Evolutionary conservation across 495 filamentous ascomycete genomes (phyloP).

Genomic region (Annulohypoxylon bovei): DNA sequence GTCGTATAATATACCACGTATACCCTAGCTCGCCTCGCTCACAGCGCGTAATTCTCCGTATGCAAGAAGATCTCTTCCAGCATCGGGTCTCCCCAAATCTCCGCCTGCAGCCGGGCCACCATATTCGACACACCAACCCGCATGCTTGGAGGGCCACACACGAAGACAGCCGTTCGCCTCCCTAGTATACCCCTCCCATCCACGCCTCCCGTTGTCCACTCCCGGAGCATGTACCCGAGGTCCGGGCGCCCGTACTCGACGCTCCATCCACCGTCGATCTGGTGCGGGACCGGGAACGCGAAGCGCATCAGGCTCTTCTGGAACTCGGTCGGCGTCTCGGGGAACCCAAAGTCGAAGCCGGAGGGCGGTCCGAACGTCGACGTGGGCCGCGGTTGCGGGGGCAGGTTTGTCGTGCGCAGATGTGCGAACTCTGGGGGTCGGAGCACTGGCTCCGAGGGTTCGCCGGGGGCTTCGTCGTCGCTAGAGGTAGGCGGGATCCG

Average conservation of each 20-base stretch:
- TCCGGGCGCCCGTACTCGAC: constrained; percentile 95
- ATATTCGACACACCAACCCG: constrained; percentile 84
- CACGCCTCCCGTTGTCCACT: constrained; percentile 71
- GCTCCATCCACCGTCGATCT: constrained; percentile 82
- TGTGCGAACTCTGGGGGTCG: constrained; percentile 62
- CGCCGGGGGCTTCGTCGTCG: constrained; percentile 5
- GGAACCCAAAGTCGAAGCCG: constrained; percentile 80
- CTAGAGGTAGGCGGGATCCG: constrained; percentile 26
- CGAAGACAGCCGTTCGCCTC: constrained; percentile 86
- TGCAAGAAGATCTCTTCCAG: constrained; percentile 94
- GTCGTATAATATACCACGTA: background rate
- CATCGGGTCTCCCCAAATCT: constrained; percentile 78
- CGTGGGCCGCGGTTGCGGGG: constrained; percentile 46
- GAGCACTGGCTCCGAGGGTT: constrained; percentile 24
- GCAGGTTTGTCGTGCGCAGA: constrained; percentile 58
- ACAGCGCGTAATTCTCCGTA: constrained; percentile 93
- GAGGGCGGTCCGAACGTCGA: constrained; percentile 58
- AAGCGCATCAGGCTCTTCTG: constrained; percentile 87
- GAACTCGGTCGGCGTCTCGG: constrained; percentile 77
- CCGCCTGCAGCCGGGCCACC: constrained; percentile 81
- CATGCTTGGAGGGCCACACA: constrained; percentile 90
- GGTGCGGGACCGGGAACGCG: constrained; percentile 74
- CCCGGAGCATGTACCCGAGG: constrained; percentile 81
- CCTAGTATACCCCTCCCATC: constrained; percentile 75
- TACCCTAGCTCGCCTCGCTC: constrained; percentile 15